Evolutionary conservation across 768 basidiomycete species (phyloP).

Genomic region (Trametes sanguinea): DNA sequence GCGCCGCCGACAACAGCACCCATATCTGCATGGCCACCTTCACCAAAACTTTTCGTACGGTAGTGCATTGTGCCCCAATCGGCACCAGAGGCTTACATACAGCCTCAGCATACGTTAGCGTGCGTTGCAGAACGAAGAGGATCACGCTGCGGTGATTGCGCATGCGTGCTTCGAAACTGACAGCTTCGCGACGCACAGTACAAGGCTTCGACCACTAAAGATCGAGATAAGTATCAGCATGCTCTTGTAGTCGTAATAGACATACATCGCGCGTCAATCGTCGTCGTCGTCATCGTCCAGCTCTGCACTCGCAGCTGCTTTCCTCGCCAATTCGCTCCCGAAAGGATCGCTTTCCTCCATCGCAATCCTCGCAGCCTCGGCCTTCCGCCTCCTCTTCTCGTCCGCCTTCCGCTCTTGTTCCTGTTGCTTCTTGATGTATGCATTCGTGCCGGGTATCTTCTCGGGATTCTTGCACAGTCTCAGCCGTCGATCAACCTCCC

Average conservation of each 20-base stretch:
- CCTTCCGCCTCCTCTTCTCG: constrained; percentile 57
- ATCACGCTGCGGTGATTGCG: not conserved
- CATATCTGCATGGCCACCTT: too few relatives aligned
- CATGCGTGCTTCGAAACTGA: not conserved
- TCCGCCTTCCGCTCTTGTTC: constrained; percentile 70
- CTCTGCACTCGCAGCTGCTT: constrained; percentile 37
- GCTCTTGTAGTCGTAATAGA: not conserved
- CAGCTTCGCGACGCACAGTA: constrained; percentile 2
- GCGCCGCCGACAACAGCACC: too few relatives aligned
- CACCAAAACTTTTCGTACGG: too few relatives aligned
- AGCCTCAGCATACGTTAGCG: not conserved
- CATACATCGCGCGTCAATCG: constrained; percentile 13
- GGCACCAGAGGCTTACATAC: too few relatives aligned
- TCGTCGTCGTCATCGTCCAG: constrained; percentile 62
- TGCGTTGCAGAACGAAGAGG: not conserved
- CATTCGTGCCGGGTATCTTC: constrained; percentile 88
- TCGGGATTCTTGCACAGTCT: constrained; percentile 94
- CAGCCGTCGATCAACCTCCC: constrained; percentile 85
- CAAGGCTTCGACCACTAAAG: not conserved
- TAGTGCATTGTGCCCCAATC: too few relatives aligned
- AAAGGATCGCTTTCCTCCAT: constrained; percentile 69
- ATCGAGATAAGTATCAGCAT: not conserved
- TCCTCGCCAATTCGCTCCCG: constrained; percentile 50
- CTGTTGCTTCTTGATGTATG: constrained; percentile 71
- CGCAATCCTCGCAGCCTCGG: constrained; percentile 54